phyloP scores from a whole-genome alignment of 257 asterid species.

The Gardenia jasminoides region DNA sequence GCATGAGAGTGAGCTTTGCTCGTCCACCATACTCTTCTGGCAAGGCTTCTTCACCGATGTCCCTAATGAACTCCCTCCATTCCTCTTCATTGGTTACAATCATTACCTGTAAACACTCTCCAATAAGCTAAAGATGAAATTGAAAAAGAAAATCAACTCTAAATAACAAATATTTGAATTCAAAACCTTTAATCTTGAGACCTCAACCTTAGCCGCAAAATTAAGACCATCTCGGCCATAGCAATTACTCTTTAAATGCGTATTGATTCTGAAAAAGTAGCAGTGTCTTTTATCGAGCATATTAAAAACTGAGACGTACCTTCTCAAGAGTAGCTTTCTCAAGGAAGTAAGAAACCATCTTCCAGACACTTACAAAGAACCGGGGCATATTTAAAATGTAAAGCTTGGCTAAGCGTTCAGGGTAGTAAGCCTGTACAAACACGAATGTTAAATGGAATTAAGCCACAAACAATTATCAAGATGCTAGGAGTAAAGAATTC shows the following conservation, averaged over 20 bases:
- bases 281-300: background rate
- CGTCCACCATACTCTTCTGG: slow-evolving; percentile 78
- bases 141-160: background rate
- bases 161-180: background rate
- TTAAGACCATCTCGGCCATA: too few species aligned
- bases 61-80: slow-evolving; percentile 33
- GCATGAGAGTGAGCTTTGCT: slow-evolving; percentile 50
- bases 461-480: background rate
- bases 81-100: slow-evolving; percentile 64
- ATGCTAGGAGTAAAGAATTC: background rate
- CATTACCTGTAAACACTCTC: slow-evolving; percentile 37
- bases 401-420: slow-evolving; percentile 65
- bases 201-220: too few species aligned
- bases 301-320: slow-evolving; percentile 27
- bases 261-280: background rate
- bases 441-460: background rate
- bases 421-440: slow-evolving; percentile 59
- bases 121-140: background rate
- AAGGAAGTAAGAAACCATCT: slow-evolving; percentile 58
- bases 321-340: slow-evolving; percentile 68
- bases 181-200: too few species aligned
- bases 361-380: slow-evolving; percentile 74
- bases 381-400: slow-evolving; percentile 72
- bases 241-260: background rate
- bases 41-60: slow-evolving; percentile 59